A percentile compares a stretch with the other conserved stretches of the same genome.
Evolutionary conservation across 2,329 filamentous ascomycete genomes (phyloP).

Genomic region (Claviceps purpurea): DNA sequence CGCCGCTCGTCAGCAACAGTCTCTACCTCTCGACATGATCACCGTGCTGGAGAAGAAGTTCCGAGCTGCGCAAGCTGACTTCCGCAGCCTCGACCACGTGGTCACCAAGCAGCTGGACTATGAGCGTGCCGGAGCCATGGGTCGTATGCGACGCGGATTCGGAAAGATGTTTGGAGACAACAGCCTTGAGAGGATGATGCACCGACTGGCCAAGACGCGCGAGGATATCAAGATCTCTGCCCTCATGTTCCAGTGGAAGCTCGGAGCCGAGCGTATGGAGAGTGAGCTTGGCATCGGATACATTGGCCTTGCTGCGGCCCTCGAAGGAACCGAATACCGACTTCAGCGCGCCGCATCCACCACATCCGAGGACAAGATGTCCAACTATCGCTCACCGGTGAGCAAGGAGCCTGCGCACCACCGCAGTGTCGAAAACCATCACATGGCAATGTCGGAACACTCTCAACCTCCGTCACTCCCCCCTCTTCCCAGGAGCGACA

Average conservation of each 20-base stretch:
- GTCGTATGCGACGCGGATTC: conserved; percentile 46
- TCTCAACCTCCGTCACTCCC: conserved; percentile 1
- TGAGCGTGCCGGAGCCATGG: conserved; percentile 46
- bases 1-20: conserved; percentile 33
- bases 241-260: conserved; percentile 51
- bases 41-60: conserved; percentile 53
- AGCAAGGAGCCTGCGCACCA: conserved; percentile 1
- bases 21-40: conserved; percentile 46
- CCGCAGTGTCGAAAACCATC: conserved; percentile 6
- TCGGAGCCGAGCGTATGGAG: conserved; percentile 45
- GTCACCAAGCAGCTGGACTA: conserved; percentile 47
- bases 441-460: neutral
- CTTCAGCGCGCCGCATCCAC: conserved; percentile 7
- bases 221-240: conserved; percentile 52
- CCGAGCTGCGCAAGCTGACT: conserved; percentile 45
- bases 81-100: conserved; percentile 50
- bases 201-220: conserved; percentile 41
- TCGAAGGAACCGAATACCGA: conserved; percentile 30
- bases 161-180: conserved; percentile 49
- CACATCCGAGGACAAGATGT: conserved; percentile 5
- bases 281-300: conserved; percentile 52
- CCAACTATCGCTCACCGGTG: neutral
- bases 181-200: conserved; percentile 46
- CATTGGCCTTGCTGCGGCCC: conserved; percentile 50
- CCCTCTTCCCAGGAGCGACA: conserved; percentile 4